Base-by-base conservation (phyloP, 108 stramenopile species). In the Fistulifera solaris region DNA sequence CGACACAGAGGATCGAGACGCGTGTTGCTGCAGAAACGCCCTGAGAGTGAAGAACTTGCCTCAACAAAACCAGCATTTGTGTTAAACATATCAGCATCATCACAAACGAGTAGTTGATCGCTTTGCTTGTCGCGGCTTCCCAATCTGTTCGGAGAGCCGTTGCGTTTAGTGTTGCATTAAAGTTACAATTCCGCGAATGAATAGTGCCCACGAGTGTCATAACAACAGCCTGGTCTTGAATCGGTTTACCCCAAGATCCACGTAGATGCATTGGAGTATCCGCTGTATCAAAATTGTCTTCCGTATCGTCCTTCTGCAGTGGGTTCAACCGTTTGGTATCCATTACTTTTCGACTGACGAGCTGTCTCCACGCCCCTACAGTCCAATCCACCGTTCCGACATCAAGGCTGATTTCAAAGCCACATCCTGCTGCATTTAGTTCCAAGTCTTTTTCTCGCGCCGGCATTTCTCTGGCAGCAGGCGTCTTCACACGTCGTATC, bases 61-160 rank as follows among this genome's bases (percentile, higher is more conserved):
- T 59, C 28, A 94, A 61, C n/a, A 95, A 72, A 1, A 93, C 54
- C 17, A 88, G 81, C 23, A 93, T 93, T 66, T 95, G 94, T 24
- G 73, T 67, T 55, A 95, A 61, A 56, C 89, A 95, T 7, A 77
- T 80, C 26, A 91, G 49, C 84, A 93, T 95, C 87, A 91, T 89
- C 61, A 75, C 77, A 51, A 92, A 88, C 21, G 78, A 78, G 64
- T 95, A 95, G 54, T 89, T 95, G 64, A 91, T 86, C 2, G 92
- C 94, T 58, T 83, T 87, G 27, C 68, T 77, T 14, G 83, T 87
- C 7, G 87, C 83, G 21, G 67, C 49, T 38, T 90, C 82, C 88
- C 88, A 90, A 58, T 95, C 83, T 7, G 83, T 87, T 23, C 94
- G 68, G 44, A 93, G 61, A 10, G 94, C 94, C 15, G 86, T 92